Percentiles rank a stretch among this genome's conserved stretches.
phyloP scores from a whole-genome alignment of 2,329 filamentous ascomycete species.

The Lojkania enalia region DNA sequence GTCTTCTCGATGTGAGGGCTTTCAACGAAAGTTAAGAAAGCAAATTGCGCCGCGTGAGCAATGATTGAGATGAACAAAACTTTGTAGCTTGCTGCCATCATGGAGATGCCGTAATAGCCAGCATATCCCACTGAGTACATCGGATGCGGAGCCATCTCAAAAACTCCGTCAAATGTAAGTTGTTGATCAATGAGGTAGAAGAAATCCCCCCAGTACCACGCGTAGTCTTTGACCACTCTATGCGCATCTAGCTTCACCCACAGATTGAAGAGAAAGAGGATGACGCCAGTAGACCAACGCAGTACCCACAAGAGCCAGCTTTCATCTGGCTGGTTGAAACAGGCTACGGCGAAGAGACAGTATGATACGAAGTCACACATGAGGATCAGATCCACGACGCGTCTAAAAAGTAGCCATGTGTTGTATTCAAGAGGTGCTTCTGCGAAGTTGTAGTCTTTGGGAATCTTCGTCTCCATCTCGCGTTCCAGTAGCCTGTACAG shows the following conservation, averaged over 20 bases:
- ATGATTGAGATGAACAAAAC: conserved; percentile 96
- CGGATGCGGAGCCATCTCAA: conserved; percentile 97
- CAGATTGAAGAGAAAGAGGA: conserved; percentile 87
- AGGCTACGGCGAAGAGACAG: conserved; percentile 91
- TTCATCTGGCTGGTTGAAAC: conserved; percentile 78
- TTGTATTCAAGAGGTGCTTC: conserved; percentile 97
- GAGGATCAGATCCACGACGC: conserved; percentile 92
- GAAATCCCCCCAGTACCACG: conserved; percentile 99
- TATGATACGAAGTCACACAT: conserved; percentile 99
- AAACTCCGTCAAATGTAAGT: conserved; percentile 96
- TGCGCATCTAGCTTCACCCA: conserved; percentile 99
- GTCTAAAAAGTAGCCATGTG: conserved; percentile 95
- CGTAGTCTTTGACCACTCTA: conserved; percentile 96
- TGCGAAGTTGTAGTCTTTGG: conserved; percentile 90
- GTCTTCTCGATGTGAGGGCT: conserved; percentile 98
- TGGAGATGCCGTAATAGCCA: conserved; percentile 96
- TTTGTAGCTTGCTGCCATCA: conserved; percentile 97
- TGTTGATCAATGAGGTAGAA: conserved; percentile 98
- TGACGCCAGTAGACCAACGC: conserved; percentile 78
- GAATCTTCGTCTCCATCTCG: conserved; percentile 93
- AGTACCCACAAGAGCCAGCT: conserved; percentile 66
- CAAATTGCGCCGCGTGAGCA: conserved; percentile 91
- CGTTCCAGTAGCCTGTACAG: conserved; percentile 82
- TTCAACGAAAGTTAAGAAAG: conserved; percentile 88
- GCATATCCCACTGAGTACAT: conserved; percentile 99